Evolutionary conservation across 441 rosid genomes (phyloP).

Genomic region (Pelargonium australe): DNA sequence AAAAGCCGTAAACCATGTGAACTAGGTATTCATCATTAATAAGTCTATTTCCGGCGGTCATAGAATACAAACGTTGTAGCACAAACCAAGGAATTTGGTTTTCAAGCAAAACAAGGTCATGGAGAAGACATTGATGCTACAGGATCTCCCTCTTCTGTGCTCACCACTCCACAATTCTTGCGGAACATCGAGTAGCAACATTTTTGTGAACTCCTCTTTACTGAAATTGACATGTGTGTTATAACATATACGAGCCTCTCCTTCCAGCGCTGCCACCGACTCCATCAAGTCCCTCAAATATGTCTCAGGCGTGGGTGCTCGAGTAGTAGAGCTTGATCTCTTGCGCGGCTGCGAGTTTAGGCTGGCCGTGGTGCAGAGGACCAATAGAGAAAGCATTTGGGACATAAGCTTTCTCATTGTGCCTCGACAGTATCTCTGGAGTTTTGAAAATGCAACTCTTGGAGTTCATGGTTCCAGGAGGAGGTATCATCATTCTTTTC

Average conservation of each 20-base stretch:
- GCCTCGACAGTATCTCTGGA: slow-evolving; percentile 26
- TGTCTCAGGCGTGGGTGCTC: neutral
- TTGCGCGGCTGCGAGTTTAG: slow-evolving; percentile 11
- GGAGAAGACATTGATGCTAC: slow-evolving; percentile 26
- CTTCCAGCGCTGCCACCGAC: slow-evolving; percentile 11
- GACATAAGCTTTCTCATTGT: slow-evolving; percentile 24
- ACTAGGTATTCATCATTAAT: no score
- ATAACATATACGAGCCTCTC: slow-evolving; percentile 22
- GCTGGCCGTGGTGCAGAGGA: slow-evolving; percentile 18
- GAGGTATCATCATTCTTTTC: slow-evolving; percentile 5
- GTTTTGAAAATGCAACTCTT: slow-evolving; percentile 25
- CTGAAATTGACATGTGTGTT: slow-evolving; percentile 11
- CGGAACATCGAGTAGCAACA: slow-evolving; percentile 24
- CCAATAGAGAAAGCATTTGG: slow-evolving; percentile 34
- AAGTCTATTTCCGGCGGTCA: no score
- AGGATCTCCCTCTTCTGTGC: slow-evolving; percentile 20
- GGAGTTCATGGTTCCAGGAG: slow-evolving; percentile 11
- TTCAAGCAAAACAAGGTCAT: slow-evolving; percentile 32
- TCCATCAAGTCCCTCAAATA: slow-evolving; percentile 7
- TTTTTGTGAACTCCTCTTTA: slow-evolving; percentile 11
- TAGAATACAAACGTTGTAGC: slow-evolving; percentile 24
- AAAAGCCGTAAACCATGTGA: no score
- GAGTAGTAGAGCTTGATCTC: slow-evolving; percentile 27
- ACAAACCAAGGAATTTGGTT: slow-evolving; percentile 39
- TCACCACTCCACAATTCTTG: neutral